Conservation (phyloP, 768 basidiomycete genomes). For the Psilocybe cubensis region DNA sequence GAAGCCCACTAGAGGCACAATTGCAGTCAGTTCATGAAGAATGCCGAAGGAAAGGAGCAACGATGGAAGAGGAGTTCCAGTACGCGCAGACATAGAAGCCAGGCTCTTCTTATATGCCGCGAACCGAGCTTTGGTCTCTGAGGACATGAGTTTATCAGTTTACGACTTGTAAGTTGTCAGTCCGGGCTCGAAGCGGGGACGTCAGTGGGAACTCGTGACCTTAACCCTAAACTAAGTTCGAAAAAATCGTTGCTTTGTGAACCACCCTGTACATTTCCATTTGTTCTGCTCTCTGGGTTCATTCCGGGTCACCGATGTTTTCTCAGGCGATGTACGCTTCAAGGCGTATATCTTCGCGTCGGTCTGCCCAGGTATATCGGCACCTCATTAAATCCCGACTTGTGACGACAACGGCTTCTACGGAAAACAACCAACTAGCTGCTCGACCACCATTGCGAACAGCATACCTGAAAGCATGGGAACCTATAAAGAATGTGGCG, state of each 20-base stretch:
- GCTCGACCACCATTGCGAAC: constrained; percentile 22
- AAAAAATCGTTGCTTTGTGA: constrained; percentile 9
- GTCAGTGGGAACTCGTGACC: neutral
- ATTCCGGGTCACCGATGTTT: constrained; percentile 1
- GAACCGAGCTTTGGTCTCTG: constrained; percentile 34
- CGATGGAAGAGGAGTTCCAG: constrained; percentile 77
- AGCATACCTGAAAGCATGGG: constrained; percentile 43
- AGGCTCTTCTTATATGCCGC: constrained; percentile 58
- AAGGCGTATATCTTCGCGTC: constrained; percentile 7
- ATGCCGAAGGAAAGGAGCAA: constrained; percentile 79
- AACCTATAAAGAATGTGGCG: constrained; percentile 44
- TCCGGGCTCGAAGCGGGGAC: neutral
- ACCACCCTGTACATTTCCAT: neutral
- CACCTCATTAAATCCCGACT: neutral
- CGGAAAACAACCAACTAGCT: neutral
- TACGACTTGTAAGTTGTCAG: neutral
- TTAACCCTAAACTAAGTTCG: constrained; percentile 11
- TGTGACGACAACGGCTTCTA: neutral
- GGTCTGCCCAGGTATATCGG: neutral
- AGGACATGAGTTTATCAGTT: constrained; percentile 15
- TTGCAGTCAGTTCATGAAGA: constrained; percentile 84
- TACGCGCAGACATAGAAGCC: constrained; percentile 62
- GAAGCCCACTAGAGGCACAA: constrained; percentile 72
- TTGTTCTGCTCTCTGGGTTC: neutral
- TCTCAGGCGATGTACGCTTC: constrained; percentile 7